Evolutionary conservation across 78 protist species (phyloP), one percentile per base, ranked within the genome.

Genomic region (Cavenderia fasciculata): DNA sequence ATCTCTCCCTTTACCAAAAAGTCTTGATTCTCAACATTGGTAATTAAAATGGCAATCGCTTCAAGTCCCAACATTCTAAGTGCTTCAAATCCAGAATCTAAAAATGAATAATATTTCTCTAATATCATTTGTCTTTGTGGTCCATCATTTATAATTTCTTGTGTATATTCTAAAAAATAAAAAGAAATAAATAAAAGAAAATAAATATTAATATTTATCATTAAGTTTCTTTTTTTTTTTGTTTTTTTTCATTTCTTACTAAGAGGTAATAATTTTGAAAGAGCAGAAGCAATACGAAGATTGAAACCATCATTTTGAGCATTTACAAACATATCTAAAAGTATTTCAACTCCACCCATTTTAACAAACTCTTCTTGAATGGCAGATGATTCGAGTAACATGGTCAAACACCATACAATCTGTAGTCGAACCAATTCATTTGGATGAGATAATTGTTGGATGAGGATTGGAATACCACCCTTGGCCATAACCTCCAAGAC

Each of bases 251-350:
- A 7, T 36, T 23, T 46, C 57, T 19, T 69, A 41, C 52, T 82
- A 16, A 69, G 34, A 36, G 76, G 31, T 18, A 68, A 19, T 18
- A 82, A 33, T 68, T 59, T 82, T 14, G 90, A 57, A 2, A 82
- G 21, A 4, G 78, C 65, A 12, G 78, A 56, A 0, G 78, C 90
- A 11, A 82, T 46, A 19, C 90, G 23, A 18, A 82, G 40, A 68
- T 82, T 70, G 40, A 82, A 82, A 34, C 90, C 90, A 82, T 47
- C 61, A 29, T 82, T 82, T n/a, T 19, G 29, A n/a, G 90, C 65
- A 31, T 68, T 33, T 0, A 82, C 90, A 70, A 82, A 66, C 90
- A 82, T 82, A 44, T 82, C 90, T 21, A 82, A 34, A 1, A 82
- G n/a, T 21, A 54, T 49, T 8, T 82, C 51, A 12, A 52, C 78